Base-by-base conservation (phyloP, 768 basidiomycete species). In the Mycena sanguinolenta region DNA sequence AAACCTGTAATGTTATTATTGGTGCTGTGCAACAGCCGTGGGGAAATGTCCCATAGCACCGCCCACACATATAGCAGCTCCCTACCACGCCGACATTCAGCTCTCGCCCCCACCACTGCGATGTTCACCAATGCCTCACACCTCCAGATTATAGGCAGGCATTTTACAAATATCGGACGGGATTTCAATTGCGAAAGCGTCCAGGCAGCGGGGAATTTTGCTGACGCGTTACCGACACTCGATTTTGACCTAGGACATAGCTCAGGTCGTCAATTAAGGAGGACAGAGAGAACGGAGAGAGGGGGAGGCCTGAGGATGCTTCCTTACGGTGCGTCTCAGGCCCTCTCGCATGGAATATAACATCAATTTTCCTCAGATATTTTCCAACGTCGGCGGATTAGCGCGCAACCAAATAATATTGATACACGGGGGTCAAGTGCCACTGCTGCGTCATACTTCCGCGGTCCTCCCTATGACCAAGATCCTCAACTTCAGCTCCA, bases 131-230 rank as follows among this genome's bases (percentile, higher is more conserved):
- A 50, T 53, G 42, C 50, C 17, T 63, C 62, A 12, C 62, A 53
- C 54, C 50, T 63, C n/a, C 50, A 63, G 50, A 63, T 63, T n/a
- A 63, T 21, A 28, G 62, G 62, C 19, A 52, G 62, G 8, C 30
- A 53, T 17, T 63, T 63, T 32, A 32, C 54, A 36, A 38, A 63
- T 8, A 16, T 63, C 25, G 62, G 62, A 9, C 42, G 49, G n/a
- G 49, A 62, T 62, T 62, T 62, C 61, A 62, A 50, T 52, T 5
- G 50, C 49, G 49, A 63, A 53, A 63, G 21, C 62, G 54, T 17
- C 46, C 39, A 27, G 58, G 17, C 39, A 21, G 39, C 58, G 42
- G 38, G 27, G 58, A 19, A 19, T 10, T 27, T 54, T 38, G 52
- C 27, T 52, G 28, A 36, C 27, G 32, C 32, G 52, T n/a, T 25